A percentile compares a stretch with the other conserved stretches of the same genome.
phyloP scores from a whole-genome alignment of 179 eudicot species.

The Silene vulgaris region DNA sequence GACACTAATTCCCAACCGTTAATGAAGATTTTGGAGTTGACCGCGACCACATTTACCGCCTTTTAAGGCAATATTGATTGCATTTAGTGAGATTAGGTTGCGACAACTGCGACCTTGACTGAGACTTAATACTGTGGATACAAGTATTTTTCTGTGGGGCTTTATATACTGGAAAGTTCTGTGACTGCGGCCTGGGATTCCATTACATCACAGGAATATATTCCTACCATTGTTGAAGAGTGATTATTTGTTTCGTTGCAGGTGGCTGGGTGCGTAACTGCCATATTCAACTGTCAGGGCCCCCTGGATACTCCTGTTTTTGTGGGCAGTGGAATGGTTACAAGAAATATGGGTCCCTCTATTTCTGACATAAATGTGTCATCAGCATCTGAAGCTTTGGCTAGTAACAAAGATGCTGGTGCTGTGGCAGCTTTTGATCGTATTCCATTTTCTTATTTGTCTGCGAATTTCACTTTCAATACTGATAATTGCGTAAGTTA shows the following conservation, averaged over 20 bases:
- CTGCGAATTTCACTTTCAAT: constrained; percentile 94
- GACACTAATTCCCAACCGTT: no score
- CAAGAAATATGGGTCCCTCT: constrained; percentile 63
- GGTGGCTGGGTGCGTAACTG: constrained; percentile 92
- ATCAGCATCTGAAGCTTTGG: constrained; percentile 72
- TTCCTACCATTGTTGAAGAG: background rate
- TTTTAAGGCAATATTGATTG: no score
- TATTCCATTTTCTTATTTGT: constrained; percentile 76
- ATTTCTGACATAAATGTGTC: constrained; percentile 53
- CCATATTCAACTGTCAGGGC: constrained; percentile 96
- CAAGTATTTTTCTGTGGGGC: no score
- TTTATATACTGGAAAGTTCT: no score
- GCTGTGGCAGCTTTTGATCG: constrained; percentile 94
- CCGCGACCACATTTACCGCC: no score
- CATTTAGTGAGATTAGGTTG: no score
- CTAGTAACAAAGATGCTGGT: constrained; percentile 86
- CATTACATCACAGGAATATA: no score
- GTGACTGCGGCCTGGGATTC: no score
- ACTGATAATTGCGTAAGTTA: constrained; percentile 90
- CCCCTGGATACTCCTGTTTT: constrained; percentile 92
- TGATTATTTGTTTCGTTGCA: constrained; percentile 31
- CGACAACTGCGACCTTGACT: no score
- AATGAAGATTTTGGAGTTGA: no score
- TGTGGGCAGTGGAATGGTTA: constrained; percentile 94
- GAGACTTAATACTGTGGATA: no score